Conservation (phyloP, 2,329 filamentous ascomycete species). For the Exophiala spinifera region DNA sequence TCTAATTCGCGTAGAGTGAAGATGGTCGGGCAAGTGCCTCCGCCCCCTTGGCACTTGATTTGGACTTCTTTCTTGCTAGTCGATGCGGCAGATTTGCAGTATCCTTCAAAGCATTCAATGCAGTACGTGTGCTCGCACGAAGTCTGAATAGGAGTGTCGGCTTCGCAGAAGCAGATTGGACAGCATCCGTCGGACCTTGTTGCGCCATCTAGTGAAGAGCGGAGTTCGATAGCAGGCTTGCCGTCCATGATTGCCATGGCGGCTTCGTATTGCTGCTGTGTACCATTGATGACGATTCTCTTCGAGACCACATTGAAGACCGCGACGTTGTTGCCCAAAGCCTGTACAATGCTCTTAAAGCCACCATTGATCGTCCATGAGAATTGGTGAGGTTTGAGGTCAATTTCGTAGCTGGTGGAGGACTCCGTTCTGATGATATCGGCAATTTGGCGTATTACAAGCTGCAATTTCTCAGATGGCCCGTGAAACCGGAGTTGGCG, state of each 20-base stretch:
- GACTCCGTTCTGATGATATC: constrained; percentile 21
- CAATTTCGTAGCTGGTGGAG: constrained; percentile 17
- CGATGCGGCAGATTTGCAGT: constrained; percentile 24
- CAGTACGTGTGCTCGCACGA: constrained; percentile 63
- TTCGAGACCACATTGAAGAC: constrained; percentile 26
- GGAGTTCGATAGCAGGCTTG: constrained; percentile 7
- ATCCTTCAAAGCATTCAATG: constrained; percentile 53
- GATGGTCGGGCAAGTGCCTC: constrained; percentile 22
- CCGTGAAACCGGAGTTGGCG: constrained; percentile 28
- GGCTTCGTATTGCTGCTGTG: constrained; percentile 22
- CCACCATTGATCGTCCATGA: constrained; percentile 24
- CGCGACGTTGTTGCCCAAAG: constrained; percentile 23
- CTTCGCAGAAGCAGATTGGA: constrained; percentile 27
- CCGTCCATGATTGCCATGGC: constrained; percentile 22
- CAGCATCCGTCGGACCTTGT: constrained; percentile 14
- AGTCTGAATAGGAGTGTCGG: constrained; percentile 24
- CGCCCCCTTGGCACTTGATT: constrained; percentile 26
- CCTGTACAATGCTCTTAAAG: constrained; percentile 22
- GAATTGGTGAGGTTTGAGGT: constrained; percentile 21
- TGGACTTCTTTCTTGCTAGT: constrained; percentile 20
- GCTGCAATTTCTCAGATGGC: constrained; percentile 25
- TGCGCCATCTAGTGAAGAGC: neutral
- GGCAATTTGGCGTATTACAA: constrained; percentile 17
- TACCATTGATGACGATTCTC: constrained; percentile 22
- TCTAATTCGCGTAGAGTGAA: constrained; percentile 26